phyloP scores from a whole-genome alignment of 2,329 filamentous ascomycete species.

The Exophiala lecanii-corni region DNA sequence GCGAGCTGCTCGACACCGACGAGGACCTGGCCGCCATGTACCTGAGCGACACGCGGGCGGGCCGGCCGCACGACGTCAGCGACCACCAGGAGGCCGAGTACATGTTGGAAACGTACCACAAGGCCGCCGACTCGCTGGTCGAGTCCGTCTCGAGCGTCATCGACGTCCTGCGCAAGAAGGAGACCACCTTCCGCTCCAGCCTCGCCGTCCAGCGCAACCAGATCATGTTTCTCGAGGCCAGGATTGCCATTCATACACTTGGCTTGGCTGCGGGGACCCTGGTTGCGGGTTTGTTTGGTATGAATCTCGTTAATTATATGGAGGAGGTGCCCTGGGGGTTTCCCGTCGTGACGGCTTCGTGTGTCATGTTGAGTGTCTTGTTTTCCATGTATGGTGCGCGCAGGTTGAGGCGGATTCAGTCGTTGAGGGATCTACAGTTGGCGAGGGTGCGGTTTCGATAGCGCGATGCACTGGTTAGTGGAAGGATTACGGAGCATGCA shows the following conservation, averaged over 20 bases:
- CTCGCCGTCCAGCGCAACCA: conserved; percentile 36
- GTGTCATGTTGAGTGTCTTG: conserved; percentile 24
- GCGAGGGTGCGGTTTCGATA: neutral
- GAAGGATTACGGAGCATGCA: too few relatives aligned
- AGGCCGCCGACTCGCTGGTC: conserved; percentile 33
- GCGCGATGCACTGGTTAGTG: too few relatives aligned
- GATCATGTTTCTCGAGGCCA: conserved; percentile 37
- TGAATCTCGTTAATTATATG: conserved; percentile 37
- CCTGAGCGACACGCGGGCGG: conserved; percentile 31
- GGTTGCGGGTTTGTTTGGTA: conserved; percentile 35
- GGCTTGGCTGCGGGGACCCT: conserved; percentile 34
- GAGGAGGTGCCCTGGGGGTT: conserved; percentile 33
- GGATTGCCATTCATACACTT: conserved; percentile 36
- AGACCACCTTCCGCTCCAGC: conserved; percentile 32
- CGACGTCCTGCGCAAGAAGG: conserved; percentile 31
- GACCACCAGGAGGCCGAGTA: conserved; percentile 38
- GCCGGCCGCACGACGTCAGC: conserved; percentile 28
- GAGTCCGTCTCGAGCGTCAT: conserved; percentile 29
- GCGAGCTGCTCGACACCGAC: conserved; percentile 34
- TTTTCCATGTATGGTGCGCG: conserved; percentile 29
- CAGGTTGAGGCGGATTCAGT: conserved; percentile 27
- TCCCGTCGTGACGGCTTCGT: conserved; percentile 17
- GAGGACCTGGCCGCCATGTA: conserved; percentile 37
- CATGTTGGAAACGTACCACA: conserved; percentile 36
- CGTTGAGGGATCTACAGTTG: conserved; percentile 16